These are phyloP conservation scores for Pseudogymnoascus verrucosus DNA, from an alignment of 2,329 filamentous ascomycete species.

Conservation along the genomic window DNA sequence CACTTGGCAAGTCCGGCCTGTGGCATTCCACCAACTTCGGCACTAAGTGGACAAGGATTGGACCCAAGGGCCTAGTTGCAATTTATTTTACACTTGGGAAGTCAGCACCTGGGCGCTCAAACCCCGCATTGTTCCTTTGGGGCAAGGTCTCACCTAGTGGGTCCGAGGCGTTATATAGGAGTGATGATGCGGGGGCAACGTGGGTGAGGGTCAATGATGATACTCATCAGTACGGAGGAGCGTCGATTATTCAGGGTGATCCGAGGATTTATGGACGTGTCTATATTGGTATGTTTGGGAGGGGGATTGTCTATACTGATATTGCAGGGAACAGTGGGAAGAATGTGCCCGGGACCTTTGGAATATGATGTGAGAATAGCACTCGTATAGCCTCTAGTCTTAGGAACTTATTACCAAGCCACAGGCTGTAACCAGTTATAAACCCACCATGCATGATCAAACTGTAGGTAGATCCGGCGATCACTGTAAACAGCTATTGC, in stretches of 20 bases:
- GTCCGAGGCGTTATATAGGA: not conserved
- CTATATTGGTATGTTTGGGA: conserved; percentile 14
- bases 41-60: conserved; percentile 10
- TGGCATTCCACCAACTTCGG: conserved; percentile 14
- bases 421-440: not conserved
- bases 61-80: conserved; percentile 7
- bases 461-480: not conserved
- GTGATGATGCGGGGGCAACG: not conserved
- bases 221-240: conserved; percentile 15
- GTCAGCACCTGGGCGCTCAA: conserved; percentile 11
- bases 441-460: not conserved
- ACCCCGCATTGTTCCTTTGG: conserved; percentile 13
- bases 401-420: not conserved
- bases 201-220: conserved; percentile 9
- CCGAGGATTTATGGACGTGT: conserved; percentile 14
- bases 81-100: conserved; percentile 12
- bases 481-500: not conserved
- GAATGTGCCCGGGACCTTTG: conserved; percentile 7
- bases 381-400: not conserved
- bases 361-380: conserved; percentile 6
- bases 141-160: not conserved
- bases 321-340: conserved; percentile 9
- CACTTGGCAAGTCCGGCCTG: conserved; percentile 11
- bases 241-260: conserved; percentile 12
- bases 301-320: conserved; percentile 15